phyloP scores from a whole-genome alignment of 23 red algal genomes.

The Chondrus crispus region DNA sequence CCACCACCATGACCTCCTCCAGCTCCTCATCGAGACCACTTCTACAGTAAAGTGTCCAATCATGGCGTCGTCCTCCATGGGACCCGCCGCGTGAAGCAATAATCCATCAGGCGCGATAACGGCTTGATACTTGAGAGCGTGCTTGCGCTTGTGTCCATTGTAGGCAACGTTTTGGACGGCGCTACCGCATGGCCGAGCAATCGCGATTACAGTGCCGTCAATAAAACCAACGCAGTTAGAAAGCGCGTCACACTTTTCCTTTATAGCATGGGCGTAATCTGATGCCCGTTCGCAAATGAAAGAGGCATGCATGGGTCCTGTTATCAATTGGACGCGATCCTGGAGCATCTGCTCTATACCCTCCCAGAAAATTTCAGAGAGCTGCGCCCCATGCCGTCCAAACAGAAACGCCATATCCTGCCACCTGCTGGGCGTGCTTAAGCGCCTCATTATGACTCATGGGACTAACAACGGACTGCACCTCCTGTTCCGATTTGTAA shows the following conservation, averaged over 20 bases:
- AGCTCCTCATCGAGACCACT: neutral
- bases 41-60: constrained; percentile 1
- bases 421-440: constrained; percentile 11
- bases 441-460: neutral
- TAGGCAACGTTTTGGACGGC: neutral
- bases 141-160: constrained; percentile 20
- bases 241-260: neutral
- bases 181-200: neutral
- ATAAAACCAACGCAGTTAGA: constrained; percentile 23
- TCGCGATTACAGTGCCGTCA: neutral
- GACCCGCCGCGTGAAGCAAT: neutral
- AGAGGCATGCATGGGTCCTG: neutral
- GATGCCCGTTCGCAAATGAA: constrained; percentile 16
- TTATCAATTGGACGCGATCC: neutral
- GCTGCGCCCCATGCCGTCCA: neutral
- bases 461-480: neutral
- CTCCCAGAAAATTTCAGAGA: constrained; percentile 10
- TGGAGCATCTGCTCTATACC: neutral
- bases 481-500: neutral
- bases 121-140: constrained; percentile 8
- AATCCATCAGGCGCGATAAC: constrained; percentile 28
- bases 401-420: constrained; percentile 9
- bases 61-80: constrained; percentile 19
- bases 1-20: neutral
- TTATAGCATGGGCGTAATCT: neutral